A percentile compares a stretch with the other conserved stretches of the same genome.
These are phyloP conservation scores for Cystofilobasidium macerans DNA, from an alignment of 768 basidiomycete genomes.

Conservation along the genomic window DNA sequence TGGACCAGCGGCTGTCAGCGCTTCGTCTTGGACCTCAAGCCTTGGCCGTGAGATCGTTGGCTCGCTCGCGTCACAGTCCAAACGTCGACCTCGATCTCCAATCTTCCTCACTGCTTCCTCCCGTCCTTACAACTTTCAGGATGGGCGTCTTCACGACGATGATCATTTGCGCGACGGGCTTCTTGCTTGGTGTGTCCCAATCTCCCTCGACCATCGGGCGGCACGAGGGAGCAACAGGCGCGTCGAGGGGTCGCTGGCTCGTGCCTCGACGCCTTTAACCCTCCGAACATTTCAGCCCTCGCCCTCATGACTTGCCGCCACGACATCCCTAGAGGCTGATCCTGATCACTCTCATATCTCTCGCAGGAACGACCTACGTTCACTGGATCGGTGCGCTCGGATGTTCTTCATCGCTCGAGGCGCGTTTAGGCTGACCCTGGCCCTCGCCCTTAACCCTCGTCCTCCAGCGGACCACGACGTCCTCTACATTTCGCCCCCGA, in stretches of 20 bases:
- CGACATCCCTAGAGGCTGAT: no score
- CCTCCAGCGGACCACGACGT: constrained; percentile 36
- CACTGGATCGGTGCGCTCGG: constrained; percentile 67
- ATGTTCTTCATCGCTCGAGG: constrained; percentile 57
- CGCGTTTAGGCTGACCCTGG: constrained; percentile 38
- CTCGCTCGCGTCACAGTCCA: no score
- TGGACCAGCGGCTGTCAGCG: no score
- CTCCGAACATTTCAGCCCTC: no score
- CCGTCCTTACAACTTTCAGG: neutral
- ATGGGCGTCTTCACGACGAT: constrained; percentile 13
- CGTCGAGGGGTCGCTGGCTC: constrained; percentile 39
- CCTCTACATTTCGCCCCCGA: constrained; percentile 36
- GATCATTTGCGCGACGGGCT: constrained; percentile 9
- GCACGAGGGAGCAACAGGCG: constrained; percentile 78
- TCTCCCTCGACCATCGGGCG: constrained; percentile 54
- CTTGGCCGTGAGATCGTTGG: no score
- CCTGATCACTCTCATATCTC: neutral
- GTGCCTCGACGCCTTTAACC: neutral
- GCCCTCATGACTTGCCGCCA: no score
- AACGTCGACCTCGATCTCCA: neutral
- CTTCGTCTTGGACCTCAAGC: no score
- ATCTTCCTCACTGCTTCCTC: neutral
- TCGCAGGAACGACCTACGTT: constrained; percentile 41
- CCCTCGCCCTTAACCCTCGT: constrained; percentile 23
- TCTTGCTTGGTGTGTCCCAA: constrained; percentile 45